Base-by-base conservation (phyloP, 257 asterid genomes). In the Verbascum thapsus region DNA sequence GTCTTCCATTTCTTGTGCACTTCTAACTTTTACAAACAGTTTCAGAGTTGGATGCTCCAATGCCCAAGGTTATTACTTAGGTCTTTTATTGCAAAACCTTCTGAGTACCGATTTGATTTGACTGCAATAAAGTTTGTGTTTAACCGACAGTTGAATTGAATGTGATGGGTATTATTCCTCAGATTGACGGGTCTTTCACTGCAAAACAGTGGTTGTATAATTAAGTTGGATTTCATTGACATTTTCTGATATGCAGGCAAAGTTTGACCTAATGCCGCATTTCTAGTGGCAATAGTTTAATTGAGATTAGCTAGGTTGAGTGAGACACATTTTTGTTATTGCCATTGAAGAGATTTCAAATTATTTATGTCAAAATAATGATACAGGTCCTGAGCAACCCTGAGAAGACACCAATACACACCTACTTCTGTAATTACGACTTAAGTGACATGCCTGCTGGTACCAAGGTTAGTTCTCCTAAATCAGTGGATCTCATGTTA, bases 391-490 rank as follows among this genome's bases (percentile, higher is more conserved):
- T 88, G 66, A 88, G 96, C 84, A 88, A 88, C 70, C 96, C 96
- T 8, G 96, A 88, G 75, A 86, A 78, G 79, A 88, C 96, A 49
- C 96, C 96, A 34, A 54, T 88, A 6, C 96, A 88, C 62, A 81
- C 96, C 38, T 86, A 78, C 84, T 80, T 86, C 40, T 88, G 95
- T 72, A 80, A 75, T 66, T 88, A 88, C 41, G 92, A 88, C 65
- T 78, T 88, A 65, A 87, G 87, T 72, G 96, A 88, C 67, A 88
- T 88, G 96, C 96, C 96, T 26, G 81, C 82, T 53, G 95, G 96
- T 61, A 82, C 92, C 39, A 88, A 88, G 92, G 96, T 86, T 62
- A 69, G 81, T 61, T 50, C 30, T 61, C 37, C 9, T 23, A 50
- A 38, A 49, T 48, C 43, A 41, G 17, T 34, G 38, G 64, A 43